Evolutionary conservation across 1,284 basidiomycete species (phyloP), one percentile per base, ranked within the genome.

Genomic region (Papiliotrema nemorosa): DNA sequence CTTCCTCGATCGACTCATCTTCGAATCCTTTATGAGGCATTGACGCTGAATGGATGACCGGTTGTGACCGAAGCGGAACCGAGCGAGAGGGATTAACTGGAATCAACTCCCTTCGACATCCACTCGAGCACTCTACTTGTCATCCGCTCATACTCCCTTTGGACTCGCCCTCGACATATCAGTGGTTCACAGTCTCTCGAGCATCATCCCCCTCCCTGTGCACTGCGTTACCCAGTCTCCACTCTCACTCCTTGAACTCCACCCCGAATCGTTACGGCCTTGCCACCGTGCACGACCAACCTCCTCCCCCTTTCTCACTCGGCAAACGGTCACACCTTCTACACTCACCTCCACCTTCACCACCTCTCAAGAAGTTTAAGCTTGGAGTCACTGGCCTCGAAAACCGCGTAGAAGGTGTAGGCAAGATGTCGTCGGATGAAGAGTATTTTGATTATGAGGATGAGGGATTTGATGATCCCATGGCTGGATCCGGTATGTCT

Each of bases 351-450:
- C 31, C 31, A 9, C 16, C 31, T 33, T 33, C 38, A 22, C 38
- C 5, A 10, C 41, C 16, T 18, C 41, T 3, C 25, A 43, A 43
- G 24, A 12, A 26, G 16, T 27, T 16, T 9, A 27, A 16, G 24
- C 26, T 21, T 18, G 9, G 14, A 14, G 16, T 27, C 41, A 16
- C 12, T 24, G n/a, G 14, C 41, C 14, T 14, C 38, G 31, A 33
- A 21, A 20, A 7, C 37, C 10, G 14, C 12, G 20, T 12, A 10
- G 18, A 14, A 21, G 24, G 35, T 22, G 20, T 4, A 16, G 20
- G 9, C n/a, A 41, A 13, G 21, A 74, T 74, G 72, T 73, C 72
- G 44, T 73, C 70, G 14, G 73, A 72, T 53, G 73, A 63, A 24
- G 72, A 70, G 39, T 67, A 61, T n/a, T 42, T 58, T 26, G 64